Base-by-base conservation (phyloP, 345 rosid genomes). In the Tarenaya hassleriana region DNA sequence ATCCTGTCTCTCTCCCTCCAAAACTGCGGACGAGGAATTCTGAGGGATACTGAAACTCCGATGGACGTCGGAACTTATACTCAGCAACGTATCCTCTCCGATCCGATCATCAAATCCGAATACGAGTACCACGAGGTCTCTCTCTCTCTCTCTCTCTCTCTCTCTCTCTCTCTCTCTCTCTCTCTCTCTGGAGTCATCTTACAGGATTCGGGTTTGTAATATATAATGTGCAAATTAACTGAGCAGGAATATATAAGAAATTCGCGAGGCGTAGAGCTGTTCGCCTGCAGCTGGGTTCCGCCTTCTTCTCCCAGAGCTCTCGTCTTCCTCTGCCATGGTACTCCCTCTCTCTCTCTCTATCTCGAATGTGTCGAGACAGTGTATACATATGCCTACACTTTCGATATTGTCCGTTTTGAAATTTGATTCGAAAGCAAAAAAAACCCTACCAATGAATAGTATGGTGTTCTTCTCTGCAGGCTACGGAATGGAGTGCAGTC, bases 241-340 rank as follows among this genome's bases (percentile, higher is more conserved):
- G 3, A 38, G 57, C 50, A 92, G 98, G 88, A 69, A 50, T 75
- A 71, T 43, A 56, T 81, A 58, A 77, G 45, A 76, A 92, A 78
- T 66, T 77, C 95, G 16, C 78, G 88, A 72, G 95, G 82, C 57
- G 78, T 80, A 21, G 56, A 71, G 79, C 74, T 83, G 19, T 88
- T 85, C 31, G 80, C 91, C 64, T 92, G 97, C 61, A 77, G 78
- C 78, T 88, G 97, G 98, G 7, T 85, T 73, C 95, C 94, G 1
- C 52, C 60, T 47, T 71, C 94, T 34, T 65, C 94, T 65, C 81
- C 96, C 10, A 82, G 67, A 41, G 94, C 95, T 38, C 82, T 92
- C 8, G 84, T 92, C 55, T 92, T 92, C 75, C 80, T 92, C 54
- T 92, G 98, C 69, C 98, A 92, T 61, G 97, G 98, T 84, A 20